Evolutionary conservation across 352 stramenopile species (phyloP).

Genomic region (Elongisporangium senticosum): DNA sequence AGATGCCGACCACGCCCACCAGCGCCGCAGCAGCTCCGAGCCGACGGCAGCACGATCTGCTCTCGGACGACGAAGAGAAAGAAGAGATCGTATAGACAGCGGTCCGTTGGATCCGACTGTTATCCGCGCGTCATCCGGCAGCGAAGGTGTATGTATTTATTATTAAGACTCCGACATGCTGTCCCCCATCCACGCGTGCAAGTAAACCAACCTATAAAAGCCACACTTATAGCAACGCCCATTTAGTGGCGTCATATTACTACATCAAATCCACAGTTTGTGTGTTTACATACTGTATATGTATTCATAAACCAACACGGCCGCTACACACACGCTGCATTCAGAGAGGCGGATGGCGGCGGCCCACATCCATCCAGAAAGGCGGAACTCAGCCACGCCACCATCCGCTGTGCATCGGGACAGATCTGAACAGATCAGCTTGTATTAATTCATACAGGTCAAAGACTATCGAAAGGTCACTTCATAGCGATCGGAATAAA

Average conservation of each 20-base stretch:
- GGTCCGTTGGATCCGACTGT: background rate
- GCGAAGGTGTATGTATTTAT: background rate
- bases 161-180: background rate
- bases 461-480: background rate
- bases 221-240: background rate
- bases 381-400: constrained; percentile 7
- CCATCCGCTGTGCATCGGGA: background rate
- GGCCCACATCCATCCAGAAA: background rate
- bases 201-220: background rate
- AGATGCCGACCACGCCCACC: constrained; percentile 23
- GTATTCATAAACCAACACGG: too few species aligned
- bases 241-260: background rate
- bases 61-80: background rate
- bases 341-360: background rate
- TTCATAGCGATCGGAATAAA: background rate
- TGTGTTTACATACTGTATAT: background rate
- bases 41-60: background rate
- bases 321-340: too few species aligned
- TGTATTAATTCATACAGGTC: background rate
- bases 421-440: background rate
- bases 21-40: background rate
- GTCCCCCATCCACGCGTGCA: background rate
- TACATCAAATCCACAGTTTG: background rate
- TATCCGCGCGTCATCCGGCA: background rate
- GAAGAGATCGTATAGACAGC: background rate